Evolutionary conservation across 768 basidiomycete species (phyloP), one percentile per base, ranked within the genome.

Genomic region (Imleria badia): DNA sequence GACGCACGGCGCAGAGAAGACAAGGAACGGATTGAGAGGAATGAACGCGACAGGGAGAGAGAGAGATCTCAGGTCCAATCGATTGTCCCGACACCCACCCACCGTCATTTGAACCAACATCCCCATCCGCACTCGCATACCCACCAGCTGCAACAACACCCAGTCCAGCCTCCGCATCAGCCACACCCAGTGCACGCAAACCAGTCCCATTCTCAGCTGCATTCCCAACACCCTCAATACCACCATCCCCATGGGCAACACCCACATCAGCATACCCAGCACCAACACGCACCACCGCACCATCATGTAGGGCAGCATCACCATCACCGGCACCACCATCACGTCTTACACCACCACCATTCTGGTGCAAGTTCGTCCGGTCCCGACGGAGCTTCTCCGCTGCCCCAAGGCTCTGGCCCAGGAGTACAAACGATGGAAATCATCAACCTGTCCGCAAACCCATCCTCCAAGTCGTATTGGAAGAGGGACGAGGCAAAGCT

Each of bases 311-410:
- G 72, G n/a, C 80, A 80, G 47, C 82, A 85, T 52, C 80, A 82
- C 52, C 82, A 83, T 57, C 74, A 64, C 29, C 63, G 63, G 42
- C 63, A 64, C 13, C 75, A 77, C 50, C 73, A 75, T 54, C 74
- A 77, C 42, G 68, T 76, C 45, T 51, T 76, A 23, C 80, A 82
- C 48, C 78, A 84, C 47, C 80, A 82, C 48, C 82, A 83, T 59
- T 72, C 69, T 23, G 59, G 68, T 48, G 22, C 63, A 23, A 56
- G 57, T 39, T 63, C 58, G n/a, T 59, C 69, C 19, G 66, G 68
- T 40, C 63, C 66, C 14, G 61, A 66, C 49, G 63, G 68, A 42
- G 48, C 58, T 59, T 54, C 62, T 50, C 57, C 66, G 69, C 54
- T 76, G 75, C 26, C 76, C 68, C 40, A 73, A 72, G 33, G 66